Base-by-base conservation (phyloP, 129 eudicot species). In the Flaveria bidentis region DNA sequence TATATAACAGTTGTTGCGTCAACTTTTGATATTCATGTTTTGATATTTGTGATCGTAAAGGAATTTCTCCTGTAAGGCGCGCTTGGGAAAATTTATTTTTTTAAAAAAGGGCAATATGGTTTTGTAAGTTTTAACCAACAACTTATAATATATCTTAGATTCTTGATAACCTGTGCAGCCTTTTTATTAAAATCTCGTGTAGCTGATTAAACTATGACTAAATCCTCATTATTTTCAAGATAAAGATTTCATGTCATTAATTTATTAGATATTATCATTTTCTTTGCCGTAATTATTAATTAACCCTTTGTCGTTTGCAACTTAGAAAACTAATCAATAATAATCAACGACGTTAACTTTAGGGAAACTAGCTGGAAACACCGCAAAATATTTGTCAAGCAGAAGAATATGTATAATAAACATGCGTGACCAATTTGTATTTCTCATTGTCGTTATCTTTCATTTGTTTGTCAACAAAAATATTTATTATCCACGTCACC, bases 331-430 rank as follows among this genome's bases (percentile, higher is more conserved):
- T 72, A 63, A 80, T 64, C 45, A 25, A 1, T 63, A 72, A 80
- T 72, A 55, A 45, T 42, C 3, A 70, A 70, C 78, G 20, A 72
- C 60, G 73, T 79, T 73, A 64, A 63, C 79, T 53, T 65, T 28
- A 18, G 47, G 82, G 64, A 73, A 73, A 42, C 55, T 80, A 80
- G 83, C 78, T 80, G 79, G 83, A 80, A 80, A 33, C 79, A 73
- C 72, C 50, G 50, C 2, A 52, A 65, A 62, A 1, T 36, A 41
- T 63, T 4, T 51, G 50, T 79, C 28, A 41, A 66, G 18, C 76
- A 23, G 52, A 69, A 66, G 47, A 55, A 67, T 13, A 44, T 36
- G 5, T 13, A 44, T 36, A 36, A 25, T 60, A 12, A 60, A 26
- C 20, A 62, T 62, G 44, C 44, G 83, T 80, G 69, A 33, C 75